Base-by-base conservation (phyloP, 352 stramenopile species). In the Globisporangium okanoganense region DNA sequence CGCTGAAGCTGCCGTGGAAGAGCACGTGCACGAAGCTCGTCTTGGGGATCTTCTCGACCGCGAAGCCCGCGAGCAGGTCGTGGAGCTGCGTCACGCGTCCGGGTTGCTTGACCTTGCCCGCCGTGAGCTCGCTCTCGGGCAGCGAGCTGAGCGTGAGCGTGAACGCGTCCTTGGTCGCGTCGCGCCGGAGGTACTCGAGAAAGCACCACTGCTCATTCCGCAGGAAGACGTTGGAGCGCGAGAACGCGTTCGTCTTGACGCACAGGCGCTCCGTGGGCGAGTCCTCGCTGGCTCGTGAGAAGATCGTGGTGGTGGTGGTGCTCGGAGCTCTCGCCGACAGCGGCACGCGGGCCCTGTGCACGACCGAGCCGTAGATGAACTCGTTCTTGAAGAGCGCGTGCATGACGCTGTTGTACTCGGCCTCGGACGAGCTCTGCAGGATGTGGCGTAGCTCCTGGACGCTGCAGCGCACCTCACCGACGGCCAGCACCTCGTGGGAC, bases 281-380 rank as follows among this genome's bases (percentile, higher is more conserved):
- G 64, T 58, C 20, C 33, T 38, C 33, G 33, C 5, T 38, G 8
- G 14, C 14, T 7, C 36, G 38, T 9, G 16, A 45, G 72, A 13
- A 73, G 59, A 10, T 68, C 29, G 27, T 35, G 16, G n/a, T 27
- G 31, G 12, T n/a, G n/a, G n/a, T n/a, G n/a, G n/a, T n/a, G n/a
- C n/a, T n/a, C n/a, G n/a, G n/a, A n/a, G n/a, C n/a, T n/a, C n/a
- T n/a, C 52, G 16, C 8, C 16, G 29, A 73, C 72, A 1, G 49
- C 62, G 64, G 70, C 72, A 69, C 44, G n/a, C n/a, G n/a, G n/a
- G n/a, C n/a, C n/a, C n/a, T n/a, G 40, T 78, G 64, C 10, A 76
- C 72, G 54, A 84, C n/a, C 1, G 72, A 76, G 2, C 75, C 73
- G 54, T 78, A 79, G 57, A 84, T 79, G 40, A 82, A 84, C 35